A percentile compares a stretch with the other conserved stretches of the same genome.
Conservation (phyloP, 1,284 basidiomycete species). For the Rhodotorula sp. region DNA sequence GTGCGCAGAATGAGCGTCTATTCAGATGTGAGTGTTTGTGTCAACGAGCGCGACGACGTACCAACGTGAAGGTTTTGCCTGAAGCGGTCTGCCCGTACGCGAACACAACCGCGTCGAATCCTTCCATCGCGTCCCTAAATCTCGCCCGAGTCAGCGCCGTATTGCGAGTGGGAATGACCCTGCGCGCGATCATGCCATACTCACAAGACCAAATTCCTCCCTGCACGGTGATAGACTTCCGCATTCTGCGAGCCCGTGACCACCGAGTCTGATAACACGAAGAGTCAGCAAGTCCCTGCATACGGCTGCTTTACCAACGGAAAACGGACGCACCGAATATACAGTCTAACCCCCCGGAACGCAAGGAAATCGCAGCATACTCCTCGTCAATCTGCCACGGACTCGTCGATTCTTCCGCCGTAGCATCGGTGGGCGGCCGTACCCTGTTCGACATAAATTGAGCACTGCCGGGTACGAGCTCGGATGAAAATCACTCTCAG, state of each 20-base stretch:
- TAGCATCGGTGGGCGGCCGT: slow-evolving; percentile 36
- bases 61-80: slow-evolving; percentile 89
- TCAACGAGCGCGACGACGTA: slow-evolving; percentile 44
- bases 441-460: slow-evolving; percentile 14
- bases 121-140: slow-evolving; percentile 69
- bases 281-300: not conserved
- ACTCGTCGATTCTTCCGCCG: slow-evolving; percentile 23
- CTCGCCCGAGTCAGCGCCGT: slow-evolving; percentile 53
- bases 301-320: not conserved
- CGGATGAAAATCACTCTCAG: not conserved
- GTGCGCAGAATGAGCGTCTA: too few species aligned
- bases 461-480: too few species aligned
- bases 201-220: slow-evolving; percentile 73
- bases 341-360: slow-evolving; percentile 56
- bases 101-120: slow-evolving; percentile 91
- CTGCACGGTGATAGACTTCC: slow-evolving; percentile 77
- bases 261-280: slow-evolving; percentile 58
- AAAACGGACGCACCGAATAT: slow-evolving; percentile 53
- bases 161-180: not conserved
- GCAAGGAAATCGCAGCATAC: slow-evolving; percentile 23
- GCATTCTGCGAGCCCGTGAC: slow-evolving; percentile 80
- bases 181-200: slow-evolving; percentile 37
- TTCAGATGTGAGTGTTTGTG: slow-evolving; percentile 21
- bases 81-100: slow-evolving; percentile 85
- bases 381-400: slow-evolving; percentile 34